Percentiles rank a stretch among this genome's conserved stretches.
Conservation (phyloP, 345 rosid species). For the Eucalyptus erythrocorys region DNA sequence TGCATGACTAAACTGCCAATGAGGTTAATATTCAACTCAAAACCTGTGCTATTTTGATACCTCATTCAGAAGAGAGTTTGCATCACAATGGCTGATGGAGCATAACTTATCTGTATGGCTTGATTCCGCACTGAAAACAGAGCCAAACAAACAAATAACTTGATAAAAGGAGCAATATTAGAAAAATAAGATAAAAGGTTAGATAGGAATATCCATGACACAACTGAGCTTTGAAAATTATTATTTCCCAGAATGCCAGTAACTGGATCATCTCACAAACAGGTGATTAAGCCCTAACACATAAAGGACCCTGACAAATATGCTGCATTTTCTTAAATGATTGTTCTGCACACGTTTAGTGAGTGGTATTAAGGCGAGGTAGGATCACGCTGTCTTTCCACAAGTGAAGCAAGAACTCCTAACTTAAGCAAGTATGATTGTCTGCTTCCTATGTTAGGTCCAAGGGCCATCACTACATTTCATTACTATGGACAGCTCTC, state of each 20-base stretch:
- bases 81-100: slow-evolving; percentile 87
- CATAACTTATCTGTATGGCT: slow-evolving; percentile 77
- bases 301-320: background rate
- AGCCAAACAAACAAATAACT: background rate
- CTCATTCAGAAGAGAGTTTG: slow-evolving; percentile 84
- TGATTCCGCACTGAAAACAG: slow-evolving; percentile 58
- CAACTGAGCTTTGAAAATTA: background rate
- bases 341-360: background rate
- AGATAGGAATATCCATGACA: background rate
- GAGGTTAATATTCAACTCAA: background rate
- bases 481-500: background rate
- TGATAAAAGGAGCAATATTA: background rate
- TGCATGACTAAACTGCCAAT: background rate
- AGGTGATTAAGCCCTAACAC: background rate
- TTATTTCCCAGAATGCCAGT: background rate
- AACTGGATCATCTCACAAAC: background rate
- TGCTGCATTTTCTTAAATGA: background rate
- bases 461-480: background rate
- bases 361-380: background rate
- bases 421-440: background rate
- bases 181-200: background rate
- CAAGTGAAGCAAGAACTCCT: background rate
- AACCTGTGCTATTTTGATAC: slow-evolving; percentile 8
- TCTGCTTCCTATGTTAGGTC: background rate
- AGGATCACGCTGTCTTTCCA: background rate